A percentile compares a stretch with the other conserved stretches of the same genome.
These are phyloP conservation scores for Phytopythium litorale DNA, from an alignment of 352 stramenopile genomes.

Conservation along the genomic window DNA sequence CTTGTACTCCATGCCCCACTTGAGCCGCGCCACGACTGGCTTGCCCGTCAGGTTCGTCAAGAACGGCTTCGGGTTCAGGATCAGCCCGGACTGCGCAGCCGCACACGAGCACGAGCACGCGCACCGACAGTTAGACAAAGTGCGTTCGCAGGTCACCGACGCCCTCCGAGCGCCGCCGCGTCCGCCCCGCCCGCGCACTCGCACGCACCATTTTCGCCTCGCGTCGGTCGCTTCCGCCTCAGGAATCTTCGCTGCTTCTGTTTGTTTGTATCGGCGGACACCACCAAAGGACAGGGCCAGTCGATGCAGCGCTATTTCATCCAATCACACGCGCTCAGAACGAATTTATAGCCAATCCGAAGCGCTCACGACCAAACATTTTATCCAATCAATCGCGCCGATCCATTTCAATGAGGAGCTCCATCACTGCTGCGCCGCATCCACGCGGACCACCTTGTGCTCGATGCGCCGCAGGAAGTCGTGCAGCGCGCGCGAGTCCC, in stretches of 20 bases:
- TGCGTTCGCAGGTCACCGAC: not conserved
- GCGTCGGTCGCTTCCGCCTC: not conserved
- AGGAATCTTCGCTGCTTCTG: not conserved
- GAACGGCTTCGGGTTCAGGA: slow-evolving; percentile 96
- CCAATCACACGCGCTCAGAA: slow-evolving; percentile 15
- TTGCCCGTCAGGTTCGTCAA: slow-evolving; percentile 94
- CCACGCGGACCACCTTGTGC: slow-evolving; percentile 46
- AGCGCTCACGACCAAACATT: not conserved
- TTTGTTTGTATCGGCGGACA: not conserved
- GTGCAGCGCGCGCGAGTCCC: slow-evolving; percentile 48
- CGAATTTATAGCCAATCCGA: slow-evolving; percentile 6
- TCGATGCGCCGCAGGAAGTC: slow-evolving; percentile 74
- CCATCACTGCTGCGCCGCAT: slow-evolving; percentile 21
- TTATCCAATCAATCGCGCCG: slow-evolving; percentile 2
- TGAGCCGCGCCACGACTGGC: slow-evolving; percentile 95
- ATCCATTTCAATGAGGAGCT: not conserved
- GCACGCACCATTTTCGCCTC: slow-evolving; percentile 3
- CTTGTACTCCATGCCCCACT: slow-evolving; percentile 99
- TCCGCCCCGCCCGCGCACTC: not conserved
- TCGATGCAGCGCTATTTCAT: slow-evolving; percentile 7
- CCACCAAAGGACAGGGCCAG: not conserved
- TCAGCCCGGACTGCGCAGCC: slow-evolving; percentile 66
- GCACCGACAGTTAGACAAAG: slow-evolving; percentile 9
- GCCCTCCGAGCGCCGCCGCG: not conserved
- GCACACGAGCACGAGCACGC: slow-evolving; percentile 7